These are phyloP conservation scores for Pittosporum tobira DNA, from an alignment of 129 eudicot species.

Conservation along the genomic window DNA sequence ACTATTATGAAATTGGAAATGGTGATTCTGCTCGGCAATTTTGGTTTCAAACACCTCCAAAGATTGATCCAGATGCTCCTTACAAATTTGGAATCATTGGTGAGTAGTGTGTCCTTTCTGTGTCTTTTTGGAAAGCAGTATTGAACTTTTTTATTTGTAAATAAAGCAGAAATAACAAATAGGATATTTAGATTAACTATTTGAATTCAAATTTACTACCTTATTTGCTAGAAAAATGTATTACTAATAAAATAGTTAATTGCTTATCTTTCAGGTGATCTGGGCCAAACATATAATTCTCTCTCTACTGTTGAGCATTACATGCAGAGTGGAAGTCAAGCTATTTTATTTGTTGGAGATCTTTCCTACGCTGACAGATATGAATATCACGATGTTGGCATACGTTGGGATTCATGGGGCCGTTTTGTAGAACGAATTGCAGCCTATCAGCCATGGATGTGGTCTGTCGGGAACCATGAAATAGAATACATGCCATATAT, in stretches of 20 bases:
- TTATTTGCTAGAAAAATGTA: background rate
- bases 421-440: slow-evolving; percentile 66
- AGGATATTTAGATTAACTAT: too few species aligned
- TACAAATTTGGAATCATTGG: slow-evolving; percentile 94
- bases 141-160: background rate
- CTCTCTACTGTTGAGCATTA: slow-evolving; percentile 77
- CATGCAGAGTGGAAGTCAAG: slow-evolving; percentile 61
- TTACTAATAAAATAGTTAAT: background rate
- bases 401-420: slow-evolving; percentile 98
- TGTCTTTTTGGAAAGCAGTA: slow-evolving; percentile 10
- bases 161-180: background rate
- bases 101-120: slow-evolving; percentile 13
- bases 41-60: slow-evolving; percentile 92
- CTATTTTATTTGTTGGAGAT: slow-evolving; percentile 88
- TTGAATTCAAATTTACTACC: too few species aligned
- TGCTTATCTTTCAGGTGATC: slow-evolving; percentile 55
- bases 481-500: slow-evolving; percentile 88
- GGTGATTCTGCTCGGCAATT: slow-evolving; percentile 66
- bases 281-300: slow-evolving; percentile 94
- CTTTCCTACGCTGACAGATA: slow-evolving; percentile 90
- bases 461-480: slow-evolving; percentile 92
- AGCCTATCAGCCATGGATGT: slow-evolving; percentile 95
- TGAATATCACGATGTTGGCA: slow-evolving; percentile 58
- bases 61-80: slow-evolving; percentile 63
- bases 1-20: slow-evolving; percentile 73